phyloP scores from a whole-genome alignment of 805 yeast genomes.

The Lachancea mirantina region DNA sequence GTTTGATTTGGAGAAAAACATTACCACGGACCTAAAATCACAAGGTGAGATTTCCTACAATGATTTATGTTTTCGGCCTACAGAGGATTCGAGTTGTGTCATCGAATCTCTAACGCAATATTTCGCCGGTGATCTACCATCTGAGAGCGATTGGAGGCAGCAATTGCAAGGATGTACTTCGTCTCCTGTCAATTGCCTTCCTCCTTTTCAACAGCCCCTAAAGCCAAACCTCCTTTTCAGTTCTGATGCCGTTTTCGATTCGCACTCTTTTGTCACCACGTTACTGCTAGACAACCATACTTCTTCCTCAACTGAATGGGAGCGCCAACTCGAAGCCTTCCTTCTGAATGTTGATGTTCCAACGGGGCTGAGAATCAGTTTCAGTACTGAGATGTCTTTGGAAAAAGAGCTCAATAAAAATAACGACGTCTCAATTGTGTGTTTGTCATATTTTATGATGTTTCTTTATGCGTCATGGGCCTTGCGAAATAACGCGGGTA shows the following conservation, averaged over 20 bases:
- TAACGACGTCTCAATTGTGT: conserved; percentile 65
- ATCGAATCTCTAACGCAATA: conserved; percentile 87
- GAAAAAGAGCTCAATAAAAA: conserved; percentile 78
- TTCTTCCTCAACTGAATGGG: conserved; percentile 51
- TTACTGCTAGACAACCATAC: conserved; percentile 56
- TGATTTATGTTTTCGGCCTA: conserved; percentile 78
- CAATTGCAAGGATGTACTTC: conserved; percentile 55
- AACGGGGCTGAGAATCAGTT: conserved; percentile 57
- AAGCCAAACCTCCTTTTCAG: conserved; percentile 68
- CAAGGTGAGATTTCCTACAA: conserved; percentile 36
- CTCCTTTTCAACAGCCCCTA: conserved; percentile 85
- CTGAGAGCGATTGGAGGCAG: conserved; percentile 42
- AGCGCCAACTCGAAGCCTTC: conserved; percentile 53
- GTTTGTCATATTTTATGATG: conserved; percentile 76
- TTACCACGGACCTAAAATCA: conserved; percentile 31
- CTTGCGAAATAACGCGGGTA: conserved; percentile 32
- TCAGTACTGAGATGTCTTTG: conserved; percentile 75
- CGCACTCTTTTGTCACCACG: conserved; percentile 74
- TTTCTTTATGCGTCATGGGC: conserved; percentile 82
- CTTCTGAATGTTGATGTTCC: conserved; percentile 46
- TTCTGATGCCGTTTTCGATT: conserved; percentile 43
- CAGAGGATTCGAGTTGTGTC: conserved; percentile 66
- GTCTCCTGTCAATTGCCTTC: conserved; percentile 85
- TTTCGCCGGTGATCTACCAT: conserved; percentile 58
- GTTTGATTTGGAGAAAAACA: conserved; percentile 66